These are phyloP conservation scores for Magnaporthiopsis incrustans DNA, from an alignment of 2,329 filamentous ascomycete species.

Conservation along the genomic window DNA sequence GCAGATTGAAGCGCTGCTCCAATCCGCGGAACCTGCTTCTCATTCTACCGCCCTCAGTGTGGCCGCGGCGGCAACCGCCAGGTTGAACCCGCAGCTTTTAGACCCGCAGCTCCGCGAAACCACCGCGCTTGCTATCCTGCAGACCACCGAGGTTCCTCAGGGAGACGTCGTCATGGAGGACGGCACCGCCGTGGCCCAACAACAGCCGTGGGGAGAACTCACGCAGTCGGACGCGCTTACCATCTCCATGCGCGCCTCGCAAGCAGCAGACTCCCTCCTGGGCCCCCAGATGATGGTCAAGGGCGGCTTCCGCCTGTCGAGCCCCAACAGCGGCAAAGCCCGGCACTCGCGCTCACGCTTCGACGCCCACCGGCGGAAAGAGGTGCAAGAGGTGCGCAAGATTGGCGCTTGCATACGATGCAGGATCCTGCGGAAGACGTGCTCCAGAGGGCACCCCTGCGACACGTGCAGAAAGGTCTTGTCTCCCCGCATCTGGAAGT, in stretches of 20 bases:
- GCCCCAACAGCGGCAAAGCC: constrained; percentile 36
- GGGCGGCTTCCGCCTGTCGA: constrained; percentile 48
- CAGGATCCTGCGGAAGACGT: constrained; percentile 58
- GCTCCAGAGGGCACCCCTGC: constrained; percentile 55
- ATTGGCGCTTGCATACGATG: constrained; percentile 60
- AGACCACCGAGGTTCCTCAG: constrained; percentile 10
- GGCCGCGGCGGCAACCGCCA: constrained; percentile 48
- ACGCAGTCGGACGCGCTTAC: constrained; percentile 27
- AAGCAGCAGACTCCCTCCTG: neutral
- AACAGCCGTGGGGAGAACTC: constrained; percentile 46
- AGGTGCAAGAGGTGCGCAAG: constrained; percentile 58
- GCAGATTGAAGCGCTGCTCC: constrained; percentile 38
- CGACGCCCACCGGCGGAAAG: constrained; percentile 48
- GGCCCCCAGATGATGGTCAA: constrained; percentile 16
- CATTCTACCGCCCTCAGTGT: constrained; percentile 45
- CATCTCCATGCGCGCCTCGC: constrained; percentile 3
- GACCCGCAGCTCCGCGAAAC: constrained; percentile 35
- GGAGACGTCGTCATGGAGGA: constrained; percentile 3
- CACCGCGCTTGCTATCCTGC: constrained; percentile 10
- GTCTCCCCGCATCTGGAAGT: constrained; percentile 56
- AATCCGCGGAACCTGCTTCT: constrained; percentile 26
- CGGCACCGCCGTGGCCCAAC: constrained; percentile 13
- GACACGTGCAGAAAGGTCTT: constrained; percentile 56
- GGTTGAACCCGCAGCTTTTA: constrained; percentile 45
- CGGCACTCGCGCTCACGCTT: constrained; percentile 51